Percentiles rank a stretch among this genome's conserved stretches.
Conservation (phyloP, 352 stramenopile genomes). For the Globisporangium barbulae region DNA sequence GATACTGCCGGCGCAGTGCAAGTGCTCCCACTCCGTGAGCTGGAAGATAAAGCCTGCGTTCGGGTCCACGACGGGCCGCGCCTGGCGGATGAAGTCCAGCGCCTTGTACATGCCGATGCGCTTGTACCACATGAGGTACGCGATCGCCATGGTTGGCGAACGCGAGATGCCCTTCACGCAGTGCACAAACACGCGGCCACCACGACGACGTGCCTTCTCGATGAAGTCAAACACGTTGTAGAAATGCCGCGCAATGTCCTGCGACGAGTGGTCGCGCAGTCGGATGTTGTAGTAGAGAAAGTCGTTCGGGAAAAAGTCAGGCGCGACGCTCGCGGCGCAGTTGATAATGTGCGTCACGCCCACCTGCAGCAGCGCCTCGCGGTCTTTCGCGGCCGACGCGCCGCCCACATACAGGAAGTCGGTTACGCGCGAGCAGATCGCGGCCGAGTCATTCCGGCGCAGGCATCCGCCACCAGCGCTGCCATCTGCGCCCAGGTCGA, state of each 20-base stretch:
- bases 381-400: slow-evolving; percentile 74
- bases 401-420: slow-evolving; percentile 89
- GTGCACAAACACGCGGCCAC: slow-evolving; percentile 82
- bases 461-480: slow-evolving; percentile 12
- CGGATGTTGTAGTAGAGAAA: slow-evolving; percentile 86
- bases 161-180: slow-evolving; percentile 88
- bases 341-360: slow-evolving; percentile 91
- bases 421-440: slow-evolving; percentile 74
- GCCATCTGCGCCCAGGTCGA: slow-evolving; percentile 22
- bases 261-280: slow-evolving; percentile 86
- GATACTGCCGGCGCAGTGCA: slow-evolving; percentile 47
- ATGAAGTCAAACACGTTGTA: slow-evolving; percentile 90
- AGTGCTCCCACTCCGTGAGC: slow-evolving; percentile 83
- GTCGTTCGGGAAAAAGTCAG: slow-evolving; percentile 68
- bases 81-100: slow-evolving; percentile 73
- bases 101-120: slow-evolving; percentile 77
- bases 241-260: slow-evolving; percentile 84
- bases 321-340: slow-evolving; percentile 73
- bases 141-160: slow-evolving; percentile 86
- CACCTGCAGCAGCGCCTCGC: slow-evolving; percentile 51
- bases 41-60: slow-evolving; percentile 90
- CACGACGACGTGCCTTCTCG: slow-evolving; percentile 57
- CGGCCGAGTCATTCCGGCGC: slow-evolving; percentile 55
- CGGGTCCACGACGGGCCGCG: slow-evolving; percentile 74
- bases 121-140: slow-evolving; percentile 89